A percentile compares a stretch with the other conserved stretches of the same genome.
Conservation (phyloP, 148 eudicot genomes). For the Cornus suecica region DNA sequence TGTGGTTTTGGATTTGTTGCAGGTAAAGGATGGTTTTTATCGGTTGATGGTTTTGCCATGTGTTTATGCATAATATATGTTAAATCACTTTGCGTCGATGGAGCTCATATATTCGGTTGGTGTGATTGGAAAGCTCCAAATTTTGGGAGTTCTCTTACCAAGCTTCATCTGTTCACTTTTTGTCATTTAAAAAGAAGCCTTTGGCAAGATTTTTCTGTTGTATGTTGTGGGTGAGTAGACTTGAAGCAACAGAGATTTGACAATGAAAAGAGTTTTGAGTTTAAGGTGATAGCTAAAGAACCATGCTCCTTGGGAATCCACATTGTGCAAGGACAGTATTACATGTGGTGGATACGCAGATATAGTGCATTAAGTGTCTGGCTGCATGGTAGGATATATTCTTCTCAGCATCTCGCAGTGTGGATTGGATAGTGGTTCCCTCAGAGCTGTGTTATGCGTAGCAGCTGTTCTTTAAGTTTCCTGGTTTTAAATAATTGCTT, state of each 20-base stretch:
- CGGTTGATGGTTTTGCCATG: constrained; percentile 31
- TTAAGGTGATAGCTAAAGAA: background rate
- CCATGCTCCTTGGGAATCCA: background rate
- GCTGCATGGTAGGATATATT: constrained; percentile 1
- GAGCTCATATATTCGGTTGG: constrained; percentile 2
- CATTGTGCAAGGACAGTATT: background rate
- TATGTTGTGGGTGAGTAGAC: background rate
- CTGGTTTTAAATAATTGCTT: constrained; percentile 2
- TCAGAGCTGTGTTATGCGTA: background rate
- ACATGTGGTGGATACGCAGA: background rate
- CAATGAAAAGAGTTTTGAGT: background rate
- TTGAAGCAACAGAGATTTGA: constrained; percentile 12
- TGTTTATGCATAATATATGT: constrained; percentile 19
- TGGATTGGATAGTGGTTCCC: constrained; percentile 3
- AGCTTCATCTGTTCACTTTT: background rate
- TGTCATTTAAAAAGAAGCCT: background rate
- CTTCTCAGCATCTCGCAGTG: background rate
- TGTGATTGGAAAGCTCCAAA: constrained; percentile 9
- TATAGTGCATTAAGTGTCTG: constrained; percentile 11
- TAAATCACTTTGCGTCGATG: constrained; percentile 1
- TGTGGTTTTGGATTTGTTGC: constrained; percentile 20
- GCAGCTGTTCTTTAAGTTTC: background rate
- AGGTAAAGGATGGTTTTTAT: constrained; percentile 64
- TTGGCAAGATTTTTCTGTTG: constrained; percentile 5
- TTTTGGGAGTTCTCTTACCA: constrained; percentile 4